phyloP scores from a whole-genome alignment of 192 early-diverging fungal genomes.

The Coemansia erecta region DNA sequence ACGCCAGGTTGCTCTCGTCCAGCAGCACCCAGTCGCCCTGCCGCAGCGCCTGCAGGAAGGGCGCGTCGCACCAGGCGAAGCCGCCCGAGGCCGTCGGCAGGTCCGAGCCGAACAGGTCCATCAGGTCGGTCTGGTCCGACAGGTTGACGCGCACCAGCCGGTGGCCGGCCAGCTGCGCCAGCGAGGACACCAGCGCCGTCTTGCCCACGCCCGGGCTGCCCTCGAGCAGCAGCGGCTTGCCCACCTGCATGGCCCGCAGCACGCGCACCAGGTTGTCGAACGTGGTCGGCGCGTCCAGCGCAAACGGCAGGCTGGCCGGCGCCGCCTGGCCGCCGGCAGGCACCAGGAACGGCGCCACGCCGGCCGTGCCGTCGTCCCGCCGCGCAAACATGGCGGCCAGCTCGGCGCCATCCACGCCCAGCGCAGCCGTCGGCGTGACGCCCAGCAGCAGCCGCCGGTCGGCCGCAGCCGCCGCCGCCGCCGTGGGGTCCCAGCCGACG shows the following conservation, averaged over 20 bases:
- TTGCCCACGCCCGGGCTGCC: slow-evolving; percentile 98
- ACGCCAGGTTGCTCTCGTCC: slow-evolving; percentile 98
- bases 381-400: slow-evolving; percentile 12
- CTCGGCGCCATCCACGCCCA: background rate
- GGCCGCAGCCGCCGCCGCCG: background rate
- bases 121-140: slow-evolving; percentile 97
- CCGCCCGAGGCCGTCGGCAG: slow-evolving; percentile 77
- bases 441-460: slow-evolving; percentile 16
- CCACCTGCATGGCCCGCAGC: slow-evolving; percentile 84
- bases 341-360: slow-evolving; percentile 81
- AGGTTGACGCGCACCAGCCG: slow-evolving; percentile 92
- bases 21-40: slow-evolving; percentile 94
- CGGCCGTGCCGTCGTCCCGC: slow-evolving; percentile 58
- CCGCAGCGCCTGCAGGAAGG: slow-evolving; percentile 95
- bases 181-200: slow-evolving; percentile 80
- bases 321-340: slow-evolving; percentile 54
- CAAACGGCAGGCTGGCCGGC: slow-evolving; percentile 61
- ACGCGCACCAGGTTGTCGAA: slow-evolving; percentile 80
- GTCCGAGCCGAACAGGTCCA: slow-evolving; percentile 98
- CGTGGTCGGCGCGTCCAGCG: slow-evolving; percentile 89
- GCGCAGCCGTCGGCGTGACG: slow-evolving; percentile 21
- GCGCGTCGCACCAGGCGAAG: slow-evolving; percentile 97
- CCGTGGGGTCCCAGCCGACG: slow-evolving; percentile 13
- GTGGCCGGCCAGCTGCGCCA: slow-evolving; percentile 81
- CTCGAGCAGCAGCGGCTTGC: slow-evolving; percentile 91